Base-by-base conservation (phyloP, 352 stramenopile species). In the Phytophthora parvispora region DNA sequence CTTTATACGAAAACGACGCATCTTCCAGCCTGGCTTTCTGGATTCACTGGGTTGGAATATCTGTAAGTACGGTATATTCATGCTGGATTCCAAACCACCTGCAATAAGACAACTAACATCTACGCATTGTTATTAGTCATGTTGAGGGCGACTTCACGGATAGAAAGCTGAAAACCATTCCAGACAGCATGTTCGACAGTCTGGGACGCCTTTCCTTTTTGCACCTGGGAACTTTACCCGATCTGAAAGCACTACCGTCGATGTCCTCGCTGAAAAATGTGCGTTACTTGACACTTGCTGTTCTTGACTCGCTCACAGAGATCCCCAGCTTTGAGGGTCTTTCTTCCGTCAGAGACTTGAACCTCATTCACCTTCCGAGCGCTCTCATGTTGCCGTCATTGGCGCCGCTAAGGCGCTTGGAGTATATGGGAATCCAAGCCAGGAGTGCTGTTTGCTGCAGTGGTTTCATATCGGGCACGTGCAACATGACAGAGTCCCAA, bases 51-150 rank as follows among this genome's bases (percentile, higher is more conserved):
- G 4, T 13, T 52, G 15, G 45, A 52, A 12, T 52, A 52, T 28
- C 6, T 49, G 42, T 49, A 49, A 49, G 42, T 49, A n/a, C n/a
- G n/a, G n/a, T n/a, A 49, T 49, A 10, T 49, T 49, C 42, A 13
- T 8, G 15, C 16, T 49, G 13, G 1, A 28, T 49, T 18, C 2
- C 6, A 27, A 27, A 13, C 2, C 9, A 13, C 9, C 27, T 49
- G 6, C 13, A 16, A 27, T 24, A 27, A 27, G 0, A 16, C 27
- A 1, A 28, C 20, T 49, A 49, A 28, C 16, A 24, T 20, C 6
- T 16, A 13, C 18, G 8, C 27, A 13, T 49, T 24, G 18, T 6
- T 27, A 28, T 20, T 28, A 50, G 43, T 10, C 43, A 50, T 6
- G 12, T 28, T n/a, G 43, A 50, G 12, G 43, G 43, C 18, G 43